Evolutionary conservation across 2,329 filamentous ascomycete genomes (phyloP).

Genomic region (Kalaharituber pfeilii): DNA sequence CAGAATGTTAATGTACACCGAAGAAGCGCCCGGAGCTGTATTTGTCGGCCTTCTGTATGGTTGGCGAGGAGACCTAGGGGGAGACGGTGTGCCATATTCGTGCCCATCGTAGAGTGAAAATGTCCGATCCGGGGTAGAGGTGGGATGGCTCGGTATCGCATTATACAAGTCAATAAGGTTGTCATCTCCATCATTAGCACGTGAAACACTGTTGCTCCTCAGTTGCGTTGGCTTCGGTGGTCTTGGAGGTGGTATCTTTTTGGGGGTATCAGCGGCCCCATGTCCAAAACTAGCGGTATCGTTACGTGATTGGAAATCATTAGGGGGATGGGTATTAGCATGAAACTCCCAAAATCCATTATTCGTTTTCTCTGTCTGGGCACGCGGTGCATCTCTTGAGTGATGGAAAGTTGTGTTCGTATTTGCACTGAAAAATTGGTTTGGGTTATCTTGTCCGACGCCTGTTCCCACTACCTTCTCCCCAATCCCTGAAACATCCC

Average conservation of each 20-base stretch:
- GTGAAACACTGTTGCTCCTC: neutral
- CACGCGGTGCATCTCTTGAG: neutral
- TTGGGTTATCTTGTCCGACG: neutral
- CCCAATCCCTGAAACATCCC: constrained; percentile 73
- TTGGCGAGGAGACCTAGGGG: constrained; percentile 10
- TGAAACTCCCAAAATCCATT: neutral
- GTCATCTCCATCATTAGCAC: neutral
- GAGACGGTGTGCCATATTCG: constrained; percentile 12
- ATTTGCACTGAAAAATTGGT: neutral
- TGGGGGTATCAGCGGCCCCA: neutral
- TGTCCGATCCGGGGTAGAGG: neutral
- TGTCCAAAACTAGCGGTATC: no score
- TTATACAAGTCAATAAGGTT: neutral
- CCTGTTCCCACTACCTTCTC: constrained; percentile 30
- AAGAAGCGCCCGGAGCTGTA: neutral
- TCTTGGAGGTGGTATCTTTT: neutral
- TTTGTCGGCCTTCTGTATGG: neutral
- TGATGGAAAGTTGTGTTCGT: neutral
- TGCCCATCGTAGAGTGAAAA: constrained; percentile 1
- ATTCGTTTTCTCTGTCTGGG: neutral
- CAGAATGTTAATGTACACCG: constrained; percentile 15
- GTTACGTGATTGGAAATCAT: constrained; percentile 10
- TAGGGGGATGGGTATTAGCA: neutral
- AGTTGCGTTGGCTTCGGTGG: neutral
- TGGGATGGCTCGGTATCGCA: neutral